Evolutionary conservation across 1,139 yeast species (phyloP), one percentile per base, ranked within the genome.

Genomic region (Candida labiduridarum): DNA sequence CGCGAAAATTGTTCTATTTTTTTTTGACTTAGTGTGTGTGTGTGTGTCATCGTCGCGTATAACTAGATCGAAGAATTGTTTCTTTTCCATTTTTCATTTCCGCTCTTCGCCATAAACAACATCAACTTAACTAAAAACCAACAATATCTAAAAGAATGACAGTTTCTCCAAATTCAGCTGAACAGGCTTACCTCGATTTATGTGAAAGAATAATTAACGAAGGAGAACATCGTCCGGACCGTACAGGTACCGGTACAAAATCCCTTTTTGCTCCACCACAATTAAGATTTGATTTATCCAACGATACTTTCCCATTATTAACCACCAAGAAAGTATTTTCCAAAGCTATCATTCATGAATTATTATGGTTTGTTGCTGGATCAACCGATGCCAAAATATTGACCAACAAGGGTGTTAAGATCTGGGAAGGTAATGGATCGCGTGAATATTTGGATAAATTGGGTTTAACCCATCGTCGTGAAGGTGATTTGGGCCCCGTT

Each of bases 381-480:
- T 83, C 87, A 57, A 94, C 99, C 0, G 96, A 92, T 64, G 96
- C 95, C 25, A 87, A 85, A 59, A 76, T 81, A 57, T 74, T 94
- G 44, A 74, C 87, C 16, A 96, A 86, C 4, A 80, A 87, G 58
- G 97, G 96, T 30, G 96, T 94, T 18, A 91, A 84, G 64, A 94
- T 94, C 50, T 94, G 99, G 99, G 98, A 95, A 67, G 99, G 99
- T 18, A 95, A 94, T 64, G 99, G 99, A n/a, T 88, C 96, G 29
- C 78, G 97, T 56, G 96, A 90, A 68, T 94, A 83, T 66, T 74
- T 94, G 51, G 98, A 94, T 65, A 79, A 83, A 10, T 72, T 91
- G 40, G 99, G 99, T 0, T 78, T 94, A 45, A 77, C 79, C 0
- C 78, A 89, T 52, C 84, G 97, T 62, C 78, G 94, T 55, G 97